Conservation (phyloP, 352 stramenopile genomes). For the Phytophthora pseudosyringae region DNA sequence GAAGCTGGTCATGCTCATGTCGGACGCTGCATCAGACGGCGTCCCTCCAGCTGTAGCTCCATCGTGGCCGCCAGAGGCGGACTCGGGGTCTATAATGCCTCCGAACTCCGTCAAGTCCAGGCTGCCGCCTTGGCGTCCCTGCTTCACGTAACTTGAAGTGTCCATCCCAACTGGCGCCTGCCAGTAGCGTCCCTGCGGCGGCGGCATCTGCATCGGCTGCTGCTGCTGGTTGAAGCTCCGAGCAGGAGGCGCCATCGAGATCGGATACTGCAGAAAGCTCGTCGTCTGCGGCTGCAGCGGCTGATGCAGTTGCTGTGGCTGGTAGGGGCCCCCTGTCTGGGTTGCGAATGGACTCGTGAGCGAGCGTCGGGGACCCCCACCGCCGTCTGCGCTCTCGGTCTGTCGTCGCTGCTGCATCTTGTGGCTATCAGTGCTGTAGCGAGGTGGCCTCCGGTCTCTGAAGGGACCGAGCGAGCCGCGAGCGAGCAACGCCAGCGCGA, state of each 20-base stretch:
- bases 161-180: conserved; percentile 22
- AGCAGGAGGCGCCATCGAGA: conserved; percentile 39
- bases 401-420: conserved; percentile 32
- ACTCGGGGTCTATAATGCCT: conserved; percentile 43
- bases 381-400: neutral
- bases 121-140: conserved; percentile 23
- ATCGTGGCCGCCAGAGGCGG: conserved; percentile 1
- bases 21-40: conserved; percentile 26
- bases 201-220: conserved; percentile 32
- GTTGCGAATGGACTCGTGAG: conserved; percentile 21
- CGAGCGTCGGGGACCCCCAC: conserved; percentile 20
- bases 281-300: conserved; percentile 22
- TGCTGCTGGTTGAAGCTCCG: conserved; percentile 37
- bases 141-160: conserved; percentile 23
- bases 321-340: conserved; percentile 12
- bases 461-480: neutral
- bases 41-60: conserved; percentile 3
- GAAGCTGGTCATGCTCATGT: conserved; percentile 44
- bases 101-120: conserved; percentile 48
- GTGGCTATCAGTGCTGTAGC: neutral
- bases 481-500: neutral
- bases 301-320: conserved; percentile 21
- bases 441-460: no score
- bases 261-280: conserved; percentile 35
- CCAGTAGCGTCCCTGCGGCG: conserved; percentile 32